Evolutionary conservation across 345 rosid genomes (phyloP).

Genomic region (Leavenworthia alabamica): DNA sequence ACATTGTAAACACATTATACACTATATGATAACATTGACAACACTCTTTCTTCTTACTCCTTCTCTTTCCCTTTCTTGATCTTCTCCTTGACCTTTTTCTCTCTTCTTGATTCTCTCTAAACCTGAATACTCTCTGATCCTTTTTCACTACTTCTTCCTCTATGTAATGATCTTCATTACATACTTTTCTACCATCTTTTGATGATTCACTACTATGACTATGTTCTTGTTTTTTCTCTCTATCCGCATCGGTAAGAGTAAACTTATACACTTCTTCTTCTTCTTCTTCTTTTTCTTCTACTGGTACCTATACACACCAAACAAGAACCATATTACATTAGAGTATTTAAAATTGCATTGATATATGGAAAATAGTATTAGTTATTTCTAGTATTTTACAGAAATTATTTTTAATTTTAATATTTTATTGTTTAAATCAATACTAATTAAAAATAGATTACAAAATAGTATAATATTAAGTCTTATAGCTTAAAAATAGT

Average conservation of each 20-base stretch:
- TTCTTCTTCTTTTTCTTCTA: conserved; percentile 5
- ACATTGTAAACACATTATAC: conserved; percentile 17
- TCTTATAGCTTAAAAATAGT: no score
- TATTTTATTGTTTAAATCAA: no score
- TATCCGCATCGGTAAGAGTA: neutral
- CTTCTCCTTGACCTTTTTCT: conserved; percentile 11
- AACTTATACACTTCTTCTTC: conserved; percentile 18
- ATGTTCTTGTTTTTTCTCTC: neutral
- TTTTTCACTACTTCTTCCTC: neutral
- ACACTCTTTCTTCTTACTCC: conserved; percentile 2
- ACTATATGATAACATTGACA: conserved; percentile 12
- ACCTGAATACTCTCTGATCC: conserved; percentile 15
- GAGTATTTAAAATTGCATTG: no score
- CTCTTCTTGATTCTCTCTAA: conserved; percentile 1
- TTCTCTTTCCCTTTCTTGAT: conserved; percentile 13
- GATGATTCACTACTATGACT: neutral
- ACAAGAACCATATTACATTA: neutral
- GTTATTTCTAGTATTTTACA: no score
- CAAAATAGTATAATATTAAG: no score
- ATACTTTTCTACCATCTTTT: neutral
- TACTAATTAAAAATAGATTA: no score
- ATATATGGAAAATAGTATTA: no score
- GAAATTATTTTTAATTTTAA: no score
- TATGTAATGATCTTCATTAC: neutral
- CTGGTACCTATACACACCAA: conserved; percentile 1